Conservation (phyloP, 257 asterid genomes). For the Solanum clarkiae region DNA sequence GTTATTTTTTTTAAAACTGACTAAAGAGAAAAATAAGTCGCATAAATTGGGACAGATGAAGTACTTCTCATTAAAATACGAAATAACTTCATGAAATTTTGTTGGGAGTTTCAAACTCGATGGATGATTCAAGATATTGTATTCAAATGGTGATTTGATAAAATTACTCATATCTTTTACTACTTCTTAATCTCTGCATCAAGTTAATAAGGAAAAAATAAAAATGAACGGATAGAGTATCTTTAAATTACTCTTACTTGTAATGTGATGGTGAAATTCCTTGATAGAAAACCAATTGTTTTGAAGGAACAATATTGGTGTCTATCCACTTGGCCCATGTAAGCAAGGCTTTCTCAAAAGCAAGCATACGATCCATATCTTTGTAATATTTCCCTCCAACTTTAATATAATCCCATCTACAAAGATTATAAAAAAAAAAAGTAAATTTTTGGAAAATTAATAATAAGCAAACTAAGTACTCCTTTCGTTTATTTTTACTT, state of each 20-base stretch:
- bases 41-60: too few relatives aligned
- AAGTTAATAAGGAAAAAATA: too few relatives aligned
- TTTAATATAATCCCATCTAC: slow-evolving; percentile 63
- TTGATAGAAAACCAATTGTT: slow-evolving; percentile 62
- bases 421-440: not conserved
- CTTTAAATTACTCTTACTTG: slow-evolving; percentile 32
- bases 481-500: too few relatives aligned
- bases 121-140: too few relatives aligned
- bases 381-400: slow-evolving; percentile 37
- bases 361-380: slow-evolving; percentile 74
- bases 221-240: too few relatives aligned
- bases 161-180: too few relatives aligned
- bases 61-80: not conserved
- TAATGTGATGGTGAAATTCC: slow-evolving; percentile 97
- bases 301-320: slow-evolving; percentile 51
- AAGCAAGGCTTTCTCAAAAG: slow-evolving; percentile 59
- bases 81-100: not conserved
- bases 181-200: too few relatives aligned
- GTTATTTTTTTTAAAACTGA: too few relatives aligned
- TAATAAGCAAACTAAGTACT: not conserved
- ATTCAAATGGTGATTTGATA: too few relatives aligned
- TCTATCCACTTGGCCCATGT: slow-evolving; percentile 93
- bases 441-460: not conserved
- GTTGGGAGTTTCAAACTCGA: not conserved
- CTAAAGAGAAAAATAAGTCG: too few relatives aligned